Base-by-base conservation (phyloP, 192 early-diverging fungal genomes). In the Dissophora globulifera region DNA sequence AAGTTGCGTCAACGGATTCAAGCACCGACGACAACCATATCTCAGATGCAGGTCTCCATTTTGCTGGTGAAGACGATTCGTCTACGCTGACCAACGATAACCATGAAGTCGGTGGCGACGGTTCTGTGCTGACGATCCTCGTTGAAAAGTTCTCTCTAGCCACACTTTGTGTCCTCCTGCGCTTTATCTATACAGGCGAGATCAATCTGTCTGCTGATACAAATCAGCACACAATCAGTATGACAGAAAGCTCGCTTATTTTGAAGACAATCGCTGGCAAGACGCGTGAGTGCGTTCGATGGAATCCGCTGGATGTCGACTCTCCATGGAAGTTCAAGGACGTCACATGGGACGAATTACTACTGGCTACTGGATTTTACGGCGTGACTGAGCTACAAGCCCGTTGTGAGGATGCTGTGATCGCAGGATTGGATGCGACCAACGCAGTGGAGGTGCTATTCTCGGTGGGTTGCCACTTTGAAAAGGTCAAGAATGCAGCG, bases 261-360 rank as follows among this genome's bases (percentile, higher is more conserved):
- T 16, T 46, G 16, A 1, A 31, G 11, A 2, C 25, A 1, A 19
- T 35, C 19, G 19, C 43, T n/a, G 17, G 43, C 43, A 45, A 45
- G 12, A 45, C 17, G 42, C 23, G 31, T 17, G 43, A 59, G 3
- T 48, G 42, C 11, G 3, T 33, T 19, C 42, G 15, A 7, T 42
- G 55, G 38, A 46, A 32, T 23, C 57, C 42, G 10, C 22, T 59
- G 27, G 57, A 47, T 6, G 4, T n/a, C 4, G n/a, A 6, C 12
- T 45, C 43, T 5, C 43, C 43, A 17, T 64, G 62, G 62, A 53
- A 22, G 27, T 20, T 65, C 6, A 65, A 56, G 25, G 52, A 65
- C n/a, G 31, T 48, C 19, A 2, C 62, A 0, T 65, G 62, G 52
- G 43, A 46, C 9, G 62, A 49, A 8, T 32, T 65, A 1, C 30